Base-by-base conservation (phyloP, 495 filamentous ascomycete genomes). In the Cercophora scortea region DNA sequence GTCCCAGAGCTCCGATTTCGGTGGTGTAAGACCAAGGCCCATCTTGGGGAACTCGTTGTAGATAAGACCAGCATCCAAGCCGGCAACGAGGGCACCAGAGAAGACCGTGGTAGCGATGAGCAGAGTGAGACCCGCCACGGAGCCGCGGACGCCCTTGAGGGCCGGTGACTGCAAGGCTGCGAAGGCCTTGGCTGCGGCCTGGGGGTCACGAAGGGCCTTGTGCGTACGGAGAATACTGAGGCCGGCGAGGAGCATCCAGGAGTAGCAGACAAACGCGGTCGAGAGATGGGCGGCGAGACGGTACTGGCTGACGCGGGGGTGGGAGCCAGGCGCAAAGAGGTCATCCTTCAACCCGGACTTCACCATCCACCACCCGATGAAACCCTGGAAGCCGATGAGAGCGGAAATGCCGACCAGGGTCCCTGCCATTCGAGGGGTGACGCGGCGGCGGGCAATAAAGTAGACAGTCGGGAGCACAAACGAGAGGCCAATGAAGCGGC, bases 291-390 rank as follows among this genome's bases (percentile, higher is more conserved):
- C 82, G 12, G 91, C 85, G 39, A 98, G 79, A 16, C 93, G 84
- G 71, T 97, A 97, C 70, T 98, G 93, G 63, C 82, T 88, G 33
- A 98, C 93, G 49, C 93, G 82, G 0, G 93, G 93, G 67, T 95
- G 89, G 49, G 81, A 84, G 7, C 92, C 94, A 1, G 88, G 86
- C 3, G 86, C 89, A 62, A 97, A 96, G 15, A 97, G 80, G 61
- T 97, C 90, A 64, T 98, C 93, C 58, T 89, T 89, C 51, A 98
- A 74, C 2, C 93, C 93, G 0, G 86, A 91, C 68, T 94, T 95
- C 58, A 98, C 93, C 93, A 98, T 98, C 89, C 92, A 98, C 93
- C 93, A 98, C 9, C 93, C 93, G 43, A 98, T 78, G 58, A 93
- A 83, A 8, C 94, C 93, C 69, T 98, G 93, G 66, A 96, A 93